Percentiles rank a stretch among this genome's conserved stretches.
These are phyloP conservation scores for Phytophthora aleatoria DNA, from an alignment of 352 stramenopile genomes.

Conservation along the genomic window DNA sequence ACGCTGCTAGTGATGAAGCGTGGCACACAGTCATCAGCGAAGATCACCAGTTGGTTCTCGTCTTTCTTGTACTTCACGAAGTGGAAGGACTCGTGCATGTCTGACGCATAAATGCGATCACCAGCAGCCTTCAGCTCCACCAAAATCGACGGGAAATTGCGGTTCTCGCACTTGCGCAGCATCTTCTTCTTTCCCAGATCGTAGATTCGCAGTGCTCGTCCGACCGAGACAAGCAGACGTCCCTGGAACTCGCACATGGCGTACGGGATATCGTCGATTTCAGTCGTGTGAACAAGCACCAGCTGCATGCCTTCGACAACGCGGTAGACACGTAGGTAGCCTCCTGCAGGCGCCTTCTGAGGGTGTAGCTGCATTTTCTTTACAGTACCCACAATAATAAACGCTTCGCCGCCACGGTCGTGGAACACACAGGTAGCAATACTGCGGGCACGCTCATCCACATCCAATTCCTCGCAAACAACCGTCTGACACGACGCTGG, in stretches of 20 bases:
- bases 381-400: slow-evolving; percentile 97
- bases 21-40: slow-evolving; percentile 95
- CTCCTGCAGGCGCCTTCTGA: slow-evolving; percentile 58
- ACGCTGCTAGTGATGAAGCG: slow-evolving; percentile 85
- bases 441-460: slow-evolving; percentile 94
- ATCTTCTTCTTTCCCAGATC: slow-evolving; percentile 99
- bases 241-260: slow-evolving; percentile 98
- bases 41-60: slow-evolving; percentile 96
- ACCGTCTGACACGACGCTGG: slow-evolving; percentile 89
- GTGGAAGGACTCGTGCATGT: slow-evolving; percentile 96
- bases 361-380: slow-evolving; percentile 96
- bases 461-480: slow-evolving; percentile 92
- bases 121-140: slow-evolving; percentile 94
- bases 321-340: slow-evolving; percentile 93
- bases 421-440: slow-evolving; percentile 95
- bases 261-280: slow-evolving; percentile 96
- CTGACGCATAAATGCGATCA: slow-evolving; percentile 96
- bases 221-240: slow-evolving; percentile 96
- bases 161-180: slow-evolving; percentile 98
- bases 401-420: slow-evolving; percentile 95
- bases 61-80: slow-evolving; percentile 98
- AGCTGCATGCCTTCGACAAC: slow-evolving; percentile 92
- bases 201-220: slow-evolving; percentile 96
- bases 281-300: slow-evolving; percentile 96
- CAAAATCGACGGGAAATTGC: slow-evolving; percentile 93